Evolutionary conservation across 768 basidiomycete species (phyloP), one percentile per base, ranked within the genome.

Genomic region (Pleurotus sapidus): DNA sequence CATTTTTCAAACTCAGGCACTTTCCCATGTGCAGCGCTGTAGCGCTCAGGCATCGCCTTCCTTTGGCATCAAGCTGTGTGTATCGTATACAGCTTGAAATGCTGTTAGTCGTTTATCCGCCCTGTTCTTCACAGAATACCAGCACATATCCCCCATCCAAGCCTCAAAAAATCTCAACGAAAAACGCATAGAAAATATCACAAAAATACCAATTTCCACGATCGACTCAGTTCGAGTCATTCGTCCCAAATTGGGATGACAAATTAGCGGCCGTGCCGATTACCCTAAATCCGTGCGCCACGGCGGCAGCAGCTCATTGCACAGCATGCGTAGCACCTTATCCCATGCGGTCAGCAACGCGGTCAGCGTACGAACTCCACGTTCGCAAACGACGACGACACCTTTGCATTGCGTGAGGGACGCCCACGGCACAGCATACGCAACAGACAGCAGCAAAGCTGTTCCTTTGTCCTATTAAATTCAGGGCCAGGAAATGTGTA

Each of bases 1-100:
- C 51, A 5, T n/a, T 39, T 40, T 54, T 54, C 20, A 54, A 54
- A 54, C 51, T 54, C 51, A 54, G 51, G 51, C 37, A 54, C 51
- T 39, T 54, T 54, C 51, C 39, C 51, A 30, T 30, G 17, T 48
- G 24, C 46, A 45, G n/a, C 49, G 23, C 37, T 50, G 37, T 20
- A 15, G 25, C 49, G 27, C 27, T n/a, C 49, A 30, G 30, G n/a
- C 49, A 50, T 20, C 49, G 49, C 49, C 49, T 50, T 20, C 27
- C 27, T n/a, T 37, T 30, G 23, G 15, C 17, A 11, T 27, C 49
- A 50, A 27, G 49, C 49, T 15, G 49, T 50, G 49, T 50, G 3
- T 30, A 17, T 1, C n/a, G 20, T 11, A 50, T n/a, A 27, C 30
- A 25, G 30, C 15, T 17, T 37, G 49, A 2, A n/a, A n/a, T 17